phyloP scores from a whole-genome alignment of 139 green algal genomes.

The Chlorella sorokiniana region DNA sequence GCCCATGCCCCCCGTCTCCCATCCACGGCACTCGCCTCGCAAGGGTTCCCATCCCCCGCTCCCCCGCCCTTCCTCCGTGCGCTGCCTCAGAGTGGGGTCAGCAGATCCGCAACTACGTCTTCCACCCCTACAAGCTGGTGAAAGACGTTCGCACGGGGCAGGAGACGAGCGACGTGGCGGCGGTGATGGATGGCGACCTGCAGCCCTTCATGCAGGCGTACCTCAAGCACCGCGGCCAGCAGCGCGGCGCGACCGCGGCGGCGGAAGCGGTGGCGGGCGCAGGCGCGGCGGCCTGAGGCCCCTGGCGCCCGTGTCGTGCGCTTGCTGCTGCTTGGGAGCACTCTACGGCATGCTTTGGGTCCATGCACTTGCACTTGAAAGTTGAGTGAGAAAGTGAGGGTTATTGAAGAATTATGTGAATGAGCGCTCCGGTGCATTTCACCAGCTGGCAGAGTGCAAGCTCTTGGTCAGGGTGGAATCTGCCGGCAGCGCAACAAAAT shows the following conservation, averaged over 20 bases:
- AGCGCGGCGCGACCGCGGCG: background rate
- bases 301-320: too few species aligned
- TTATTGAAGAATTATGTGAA: too few species aligned
- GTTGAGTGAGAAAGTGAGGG: too few species aligned
- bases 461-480: too few species aligned
- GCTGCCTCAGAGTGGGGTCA: constrained; percentile 89
- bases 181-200: constrained; percentile 81
- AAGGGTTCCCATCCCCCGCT: background rate
- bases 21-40: background rate
- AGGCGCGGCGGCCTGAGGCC: background rate
- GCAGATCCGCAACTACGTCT: constrained; percentile 98
- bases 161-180: constrained; percentile 71
- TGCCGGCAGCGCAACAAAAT: too few species aligned
- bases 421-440: too few species aligned
- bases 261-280: background rate
- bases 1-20: background rate
- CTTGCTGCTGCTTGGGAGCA: too few species aligned
- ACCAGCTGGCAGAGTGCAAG: too few species aligned
- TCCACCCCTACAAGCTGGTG: constrained; percentile 97
- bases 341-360: too few species aligned
- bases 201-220: constrained; percentile 44
- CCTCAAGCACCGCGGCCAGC: constrained; percentile 22
- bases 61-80: constrained; percentile 11
- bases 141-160: constrained; percentile 85
- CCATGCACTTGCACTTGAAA: too few species aligned